phyloP scores from a whole-genome alignment of 176 grass and related monocot genomes.

The Panicum miliaceum region DNA sequence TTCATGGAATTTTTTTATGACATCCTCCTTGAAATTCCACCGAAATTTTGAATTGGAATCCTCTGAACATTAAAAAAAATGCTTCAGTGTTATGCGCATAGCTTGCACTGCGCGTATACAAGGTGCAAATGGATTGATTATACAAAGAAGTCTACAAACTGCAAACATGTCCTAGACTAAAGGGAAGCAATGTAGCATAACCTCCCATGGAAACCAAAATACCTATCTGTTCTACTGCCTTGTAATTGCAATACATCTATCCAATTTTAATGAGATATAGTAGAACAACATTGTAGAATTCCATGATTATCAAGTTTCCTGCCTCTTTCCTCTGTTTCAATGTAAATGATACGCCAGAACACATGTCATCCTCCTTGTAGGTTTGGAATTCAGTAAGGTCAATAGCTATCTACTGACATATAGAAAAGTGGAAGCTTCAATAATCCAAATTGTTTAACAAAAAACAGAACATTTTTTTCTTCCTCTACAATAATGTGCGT shows the following conservation, averaged over 20 bases:
- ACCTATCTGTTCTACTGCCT: neutral
- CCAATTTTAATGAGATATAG: neutral
- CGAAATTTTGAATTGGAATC: slow-evolving; percentile 59
- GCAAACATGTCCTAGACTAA: neutral
- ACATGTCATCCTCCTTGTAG: neutral
- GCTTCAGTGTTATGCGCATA: slow-evolving; percentile 6
- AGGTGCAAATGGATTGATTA: slow-evolving; percentile 1
- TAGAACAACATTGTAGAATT: neutral
- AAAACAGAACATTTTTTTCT: neutral
- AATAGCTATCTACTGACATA: neutral
- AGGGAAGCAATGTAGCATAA: neutral
- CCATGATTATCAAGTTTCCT: neutral
- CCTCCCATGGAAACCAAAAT: neutral
- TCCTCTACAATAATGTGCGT: slow-evolving; percentile 29
- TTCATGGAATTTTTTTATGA: slow-evolving; percentile 58
- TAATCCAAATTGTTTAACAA: neutral
- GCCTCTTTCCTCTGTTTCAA: neutral
- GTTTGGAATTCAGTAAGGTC: neutral
- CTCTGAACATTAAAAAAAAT: slow-evolving; percentile 54
- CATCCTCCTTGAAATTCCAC: slow-evolving; percentile 56
- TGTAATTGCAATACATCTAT: neutral
- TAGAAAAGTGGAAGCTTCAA: neutral
- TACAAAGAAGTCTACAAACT: slow-evolving; percentile 16
- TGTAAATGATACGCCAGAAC: neutral
- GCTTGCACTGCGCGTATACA: neutral